phyloP scores from a whole-genome alignment of 2,329 filamentous ascomycete genomes.

The Fonsecaea pedrosoi region DNA sequence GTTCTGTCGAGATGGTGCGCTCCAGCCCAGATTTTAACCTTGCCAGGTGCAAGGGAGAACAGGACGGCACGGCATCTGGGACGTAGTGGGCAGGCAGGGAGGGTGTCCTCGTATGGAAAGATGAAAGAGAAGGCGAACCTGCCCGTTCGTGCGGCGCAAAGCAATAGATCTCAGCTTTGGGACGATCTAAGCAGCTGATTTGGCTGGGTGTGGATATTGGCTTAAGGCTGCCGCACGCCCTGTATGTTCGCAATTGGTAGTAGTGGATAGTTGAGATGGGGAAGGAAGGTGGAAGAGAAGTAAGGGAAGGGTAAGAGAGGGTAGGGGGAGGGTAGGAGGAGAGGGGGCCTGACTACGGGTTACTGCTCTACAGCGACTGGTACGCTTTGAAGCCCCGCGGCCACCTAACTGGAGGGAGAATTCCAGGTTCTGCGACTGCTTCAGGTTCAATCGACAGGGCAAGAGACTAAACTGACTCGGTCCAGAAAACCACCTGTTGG shows the following conservation, averaged over 20 bases:
- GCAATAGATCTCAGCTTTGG: neutral
- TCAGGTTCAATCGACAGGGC: neutral
- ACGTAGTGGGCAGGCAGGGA: neutral
- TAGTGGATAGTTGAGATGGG: neutral
- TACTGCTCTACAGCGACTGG: neutral
- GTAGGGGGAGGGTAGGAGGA: neutral
- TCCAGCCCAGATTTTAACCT: neutral
- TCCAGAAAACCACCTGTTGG: neutral
- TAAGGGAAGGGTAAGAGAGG: neutral
- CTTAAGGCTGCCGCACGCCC: conserved; percentile 5
- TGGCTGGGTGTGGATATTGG: neutral
- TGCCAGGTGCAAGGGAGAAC: neutral
- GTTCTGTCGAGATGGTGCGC: neutral
- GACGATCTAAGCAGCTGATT: neutral
- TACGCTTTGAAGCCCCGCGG: neutral
- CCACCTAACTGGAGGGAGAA: neutral
- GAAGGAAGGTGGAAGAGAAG: neutral
- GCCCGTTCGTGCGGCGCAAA: neutral
- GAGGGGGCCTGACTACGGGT: conserved; percentile 3
- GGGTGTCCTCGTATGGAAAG: neutral
- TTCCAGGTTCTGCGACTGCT: neutral
- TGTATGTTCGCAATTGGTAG: neutral
- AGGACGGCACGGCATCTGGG: conserved; percentile 3
- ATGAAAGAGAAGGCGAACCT: conserved; percentile 5
- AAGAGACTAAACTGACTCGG: neutral